A percentile compares a stretch with the other conserved stretches of the same genome.
Evolutionary conservation across 2,329 filamentous ascomycete species (phyloP).

Genomic region (Beauveria asiatica): DNA sequence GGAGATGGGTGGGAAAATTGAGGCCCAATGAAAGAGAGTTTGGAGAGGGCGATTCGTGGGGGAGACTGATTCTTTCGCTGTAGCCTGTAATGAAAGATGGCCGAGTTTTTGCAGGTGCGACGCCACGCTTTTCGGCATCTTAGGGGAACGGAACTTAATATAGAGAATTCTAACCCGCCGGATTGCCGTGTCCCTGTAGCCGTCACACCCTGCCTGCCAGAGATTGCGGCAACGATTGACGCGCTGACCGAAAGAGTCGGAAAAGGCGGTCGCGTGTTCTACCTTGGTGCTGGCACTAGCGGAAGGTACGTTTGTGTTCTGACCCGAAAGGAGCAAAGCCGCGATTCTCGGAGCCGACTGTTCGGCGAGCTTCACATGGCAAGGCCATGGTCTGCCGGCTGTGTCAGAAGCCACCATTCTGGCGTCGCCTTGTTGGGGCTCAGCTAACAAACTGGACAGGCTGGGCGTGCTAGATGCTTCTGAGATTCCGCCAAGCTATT

Average conservation of each 20-base stretch:
- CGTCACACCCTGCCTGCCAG: conserved; percentile 14
- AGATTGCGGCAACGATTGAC: conserved; percentile 14
- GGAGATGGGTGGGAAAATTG: neutral
- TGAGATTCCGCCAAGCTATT: conserved; percentile 32
- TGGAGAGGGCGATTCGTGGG: neutral
- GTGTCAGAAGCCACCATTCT: neutral
- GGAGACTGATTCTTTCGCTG: neutral
- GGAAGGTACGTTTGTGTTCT: conserved; percentile 24
- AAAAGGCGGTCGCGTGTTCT: conserved; percentile 14
- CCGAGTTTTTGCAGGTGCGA: neutral
- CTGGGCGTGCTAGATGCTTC: conserved; percentile 33
- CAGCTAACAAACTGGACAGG: conserved; percentile 16
- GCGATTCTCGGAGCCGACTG: no score
- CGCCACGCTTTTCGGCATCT: neutral
- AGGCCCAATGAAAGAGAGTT: neutral
- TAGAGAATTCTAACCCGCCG: neutral
- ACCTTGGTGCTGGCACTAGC: conserved; percentile 34
- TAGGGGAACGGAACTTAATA: neutral
- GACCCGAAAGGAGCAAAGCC: no score
- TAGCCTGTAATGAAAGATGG: neutral
- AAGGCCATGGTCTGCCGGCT: neutral
- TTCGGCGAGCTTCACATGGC: no score
- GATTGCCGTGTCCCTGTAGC: conserved; percentile 13
- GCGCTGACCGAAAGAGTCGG: conserved; percentile 12
- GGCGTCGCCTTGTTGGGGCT: no score